Conservation (phyloP, 768 basidiomycete genomes). For the Cyclocybe cylindracea region DNA sequence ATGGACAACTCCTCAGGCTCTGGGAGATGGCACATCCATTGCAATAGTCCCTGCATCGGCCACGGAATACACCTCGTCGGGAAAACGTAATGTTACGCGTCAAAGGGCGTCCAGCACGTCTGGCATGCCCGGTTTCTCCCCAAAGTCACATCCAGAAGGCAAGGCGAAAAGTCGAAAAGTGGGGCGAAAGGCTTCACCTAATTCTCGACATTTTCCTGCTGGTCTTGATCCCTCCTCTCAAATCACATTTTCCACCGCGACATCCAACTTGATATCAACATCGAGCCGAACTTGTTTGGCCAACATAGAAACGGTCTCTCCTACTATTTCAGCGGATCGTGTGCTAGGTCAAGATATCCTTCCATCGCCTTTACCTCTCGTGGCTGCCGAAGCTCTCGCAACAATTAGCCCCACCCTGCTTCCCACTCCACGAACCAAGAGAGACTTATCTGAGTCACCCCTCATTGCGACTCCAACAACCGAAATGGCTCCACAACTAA, state of each 20-base stretch:
- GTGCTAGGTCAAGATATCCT: slow-evolving; percentile 12
- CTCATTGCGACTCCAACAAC: neutral
- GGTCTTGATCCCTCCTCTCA: slow-evolving; percentile 23
- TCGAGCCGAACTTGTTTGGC: neutral
- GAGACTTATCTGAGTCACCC: slow-evolving; percentile 4
- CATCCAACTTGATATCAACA: slow-evolving; percentile 8
- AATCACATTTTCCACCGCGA: slow-evolving; percentile 20
- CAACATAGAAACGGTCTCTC: slow-evolving; percentile 9
- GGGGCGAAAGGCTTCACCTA: slow-evolving; percentile 13
- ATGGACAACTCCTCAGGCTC: no score
- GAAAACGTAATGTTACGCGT: neutral
- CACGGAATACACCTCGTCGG: neutral
- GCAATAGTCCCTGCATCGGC: neutral
- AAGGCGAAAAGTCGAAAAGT: slow-evolving; percentile 8
- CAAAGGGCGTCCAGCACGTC: slow-evolving; percentile 10
- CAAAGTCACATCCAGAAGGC: neutral
- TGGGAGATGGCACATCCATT: neutral
- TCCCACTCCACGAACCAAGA: slow-evolving; percentile 5
- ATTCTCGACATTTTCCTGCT: slow-evolving; percentile 36
- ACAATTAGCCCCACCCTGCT: slow-evolving; percentile 12
- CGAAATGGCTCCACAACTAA: neutral
- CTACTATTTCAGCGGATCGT: slow-evolving; percentile 16
- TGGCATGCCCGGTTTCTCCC: neutral
- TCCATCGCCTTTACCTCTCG: slow-evolving; percentile 11
- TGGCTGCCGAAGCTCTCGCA: slow-evolving; percentile 9